These are phyloP conservation scores for Aciculosporium take DNA, from an alignment of 2,329 filamentous ascomycete species.

Conservation along the genomic window DNA sequence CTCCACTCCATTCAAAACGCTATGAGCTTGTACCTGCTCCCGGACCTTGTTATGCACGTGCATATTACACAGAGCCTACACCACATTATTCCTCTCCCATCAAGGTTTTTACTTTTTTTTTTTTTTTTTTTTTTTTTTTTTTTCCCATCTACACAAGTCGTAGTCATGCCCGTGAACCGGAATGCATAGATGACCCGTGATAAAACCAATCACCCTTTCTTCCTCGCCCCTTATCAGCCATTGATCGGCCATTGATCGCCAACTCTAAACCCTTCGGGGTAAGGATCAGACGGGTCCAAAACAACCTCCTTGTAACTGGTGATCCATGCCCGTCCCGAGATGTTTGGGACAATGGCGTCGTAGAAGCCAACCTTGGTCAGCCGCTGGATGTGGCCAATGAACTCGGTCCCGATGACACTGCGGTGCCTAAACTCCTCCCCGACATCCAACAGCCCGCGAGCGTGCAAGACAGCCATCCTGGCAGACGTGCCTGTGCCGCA, in stretches of 20 bases:
- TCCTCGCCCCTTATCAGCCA: too few species aligned
- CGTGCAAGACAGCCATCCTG: slow-evolving; percentile 28
- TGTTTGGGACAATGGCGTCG: slow-evolving; percentile 24
- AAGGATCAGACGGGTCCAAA: slow-evolving; percentile 30
- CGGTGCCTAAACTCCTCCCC: slow-evolving; percentile 23
- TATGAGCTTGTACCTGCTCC: too few species aligned
- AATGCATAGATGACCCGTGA: too few species aligned
- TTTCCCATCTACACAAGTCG: too few species aligned
- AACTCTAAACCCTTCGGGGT: slow-evolving; percentile 20
- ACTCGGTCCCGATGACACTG: slow-evolving; percentile 30
- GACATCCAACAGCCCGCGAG: slow-evolving; percentile 21
- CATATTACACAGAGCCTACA: too few species aligned
- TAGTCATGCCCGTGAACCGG: too few species aligned
- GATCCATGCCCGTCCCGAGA: slow-evolving; percentile 31
- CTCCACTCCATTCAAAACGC: too few species aligned
- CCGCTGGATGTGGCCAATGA: slow-evolving; percentile 22
- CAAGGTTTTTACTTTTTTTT: too few species aligned
- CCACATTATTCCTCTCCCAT: too few species aligned
- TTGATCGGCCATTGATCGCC: slow-evolving; percentile 3
- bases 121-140: too few species aligned
- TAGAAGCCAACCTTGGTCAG: slow-evolving; percentile 24
- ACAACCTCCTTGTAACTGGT: slow-evolving; percentile 28
- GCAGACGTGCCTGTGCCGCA: slow-evolving; percentile 31
- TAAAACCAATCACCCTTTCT: too few species aligned
- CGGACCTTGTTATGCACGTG: too few species aligned